Evolutionary conservation across 805 yeast species (phyloP).

Genomic region (Kuraishia floccosa): DNA sequence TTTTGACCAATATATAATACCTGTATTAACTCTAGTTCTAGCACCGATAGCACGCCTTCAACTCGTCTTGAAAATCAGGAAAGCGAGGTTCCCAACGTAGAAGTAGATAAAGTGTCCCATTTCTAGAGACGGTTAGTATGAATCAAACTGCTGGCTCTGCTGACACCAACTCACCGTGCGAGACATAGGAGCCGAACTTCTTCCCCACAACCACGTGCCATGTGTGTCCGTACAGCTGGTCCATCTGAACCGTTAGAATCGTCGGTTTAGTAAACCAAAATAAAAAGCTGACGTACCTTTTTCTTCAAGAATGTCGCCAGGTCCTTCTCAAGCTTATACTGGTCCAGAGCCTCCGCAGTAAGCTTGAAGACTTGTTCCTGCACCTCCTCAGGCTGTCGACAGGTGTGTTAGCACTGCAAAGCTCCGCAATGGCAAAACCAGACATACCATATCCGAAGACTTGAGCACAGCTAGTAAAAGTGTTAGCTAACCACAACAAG

Average conservation of each 20-base stretch:
- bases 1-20: too few species aligned
- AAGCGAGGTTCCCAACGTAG: slow-evolving; percentile 59
- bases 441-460: slow-evolving; percentile 17
- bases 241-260: too few species aligned
- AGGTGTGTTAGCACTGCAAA: background rate
- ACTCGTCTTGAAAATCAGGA: slow-evolving; percentile 59
- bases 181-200: slow-evolving; percentile 69
- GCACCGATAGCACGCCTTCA: too few species aligned
- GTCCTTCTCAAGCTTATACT: slow-evolving; percentile 41
- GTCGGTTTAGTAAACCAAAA: too few species aligned
- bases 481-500: too few species aligned
- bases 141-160: background rate
- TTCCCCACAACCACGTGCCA: slow-evolving; percentile 82
- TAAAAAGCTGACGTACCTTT: too few species aligned
- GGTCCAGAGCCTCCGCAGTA: slow-evolving; percentile 30
- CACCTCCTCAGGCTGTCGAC: slow-evolving; percentile 38
- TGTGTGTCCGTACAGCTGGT: slow-evolving; percentile 50
- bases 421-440: too few species aligned
- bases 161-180: slow-evolving; percentile 31
- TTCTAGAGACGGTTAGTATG: slow-evolving; percentile 14
- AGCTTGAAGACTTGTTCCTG: slow-evolving; percentile 37
- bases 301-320: slow-evolving; percentile 58
- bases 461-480: slow-evolving; percentile 10
- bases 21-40: too few species aligned
- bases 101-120: slow-evolving; percentile 63